A percentile compares a stretch with the other conserved stretches of the same genome.
These are phyloP conservation scores for Clonostachys rosea DNA, from an alignment of 2,329 filamentous ascomycete genomes.

Conservation along the genomic window DNA sequence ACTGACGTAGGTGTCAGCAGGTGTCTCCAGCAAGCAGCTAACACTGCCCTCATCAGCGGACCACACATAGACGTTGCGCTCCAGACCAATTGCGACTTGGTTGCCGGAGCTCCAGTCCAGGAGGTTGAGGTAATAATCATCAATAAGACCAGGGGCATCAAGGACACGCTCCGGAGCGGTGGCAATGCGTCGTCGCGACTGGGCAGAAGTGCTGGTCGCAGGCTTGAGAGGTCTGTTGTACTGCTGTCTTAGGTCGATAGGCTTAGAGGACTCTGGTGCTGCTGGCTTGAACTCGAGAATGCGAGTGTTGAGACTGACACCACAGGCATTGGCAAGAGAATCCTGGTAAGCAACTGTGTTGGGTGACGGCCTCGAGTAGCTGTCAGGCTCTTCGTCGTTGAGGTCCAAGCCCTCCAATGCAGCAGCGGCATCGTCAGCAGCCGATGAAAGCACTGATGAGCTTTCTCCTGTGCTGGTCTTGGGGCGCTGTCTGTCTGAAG, in stretches of 20 bases:
- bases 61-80: slow-evolving; percentile 98
- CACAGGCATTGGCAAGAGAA: slow-evolving; percentile 84
- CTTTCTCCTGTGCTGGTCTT: slow-evolving; percentile 65
- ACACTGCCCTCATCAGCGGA: slow-evolving; percentile 92
- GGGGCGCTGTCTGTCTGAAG: slow-evolving; percentile 63
- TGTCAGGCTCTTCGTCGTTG: slow-evolving; percentile 60
- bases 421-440: slow-evolving; percentile 73
- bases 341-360: slow-evolving; percentile 90
- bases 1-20: slow-evolving; percentile 89
- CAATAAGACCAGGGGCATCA: slow-evolving; percentile 90
- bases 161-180: slow-evolving; percentile 94
- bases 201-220: slow-evolving; percentile 67
- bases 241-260: slow-evolving; percentile 93
- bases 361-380: slow-evolving; percentile 75
- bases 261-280: slow-evolving; percentile 95
- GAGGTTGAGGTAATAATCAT: slow-evolving; percentile 98
- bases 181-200: slow-evolving; percentile 86
- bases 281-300: slow-evolving; percentile 98
- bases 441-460: slow-evolving; percentile 72
- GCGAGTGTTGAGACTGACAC: slow-evolving; percentile 87
- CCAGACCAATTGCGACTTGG: slow-evolving; percentile 95
- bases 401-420: slow-evolving; percentile 78
- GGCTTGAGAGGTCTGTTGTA: slow-evolving; percentile 95
- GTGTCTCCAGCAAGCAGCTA: slow-evolving; percentile 81
- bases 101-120: slow-evolving; percentile 98